Evolutionary conservation across 371 early-diverging fungal genomes (phyloP), one percentile per base, ranked within the genome.

Genomic region (Mucor velutinosus): DNA sequence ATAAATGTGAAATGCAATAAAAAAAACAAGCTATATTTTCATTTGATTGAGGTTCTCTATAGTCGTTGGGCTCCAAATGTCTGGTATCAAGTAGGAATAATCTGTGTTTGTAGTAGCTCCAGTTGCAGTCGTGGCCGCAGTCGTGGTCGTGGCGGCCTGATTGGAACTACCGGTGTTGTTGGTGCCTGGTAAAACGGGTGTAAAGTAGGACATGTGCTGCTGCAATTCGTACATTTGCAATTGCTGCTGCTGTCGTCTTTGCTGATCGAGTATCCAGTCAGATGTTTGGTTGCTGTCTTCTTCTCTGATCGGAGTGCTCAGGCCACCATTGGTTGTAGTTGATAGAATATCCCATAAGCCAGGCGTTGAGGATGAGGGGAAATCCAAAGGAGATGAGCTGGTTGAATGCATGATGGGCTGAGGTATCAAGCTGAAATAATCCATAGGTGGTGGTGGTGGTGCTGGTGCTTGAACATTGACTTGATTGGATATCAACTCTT

Each of bases 361-460:
- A 15, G 69, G 69, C 12, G 69, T 69, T 6, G 64, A 64, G 1
- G 53, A 53, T 6, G 64, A 27, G 1, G 59, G 25, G 14, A 37
- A 49, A 33, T 69, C 53, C n/a, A 58, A 12, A 1, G 55, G 57
- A 27, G 72, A 51, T n/a, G 72, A 72, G 2, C 51, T 43, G 6
- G 67, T 53, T 1, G 63, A 62, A 17, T 41, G 45, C 45, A 65
- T n/a, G 19, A 51, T 29, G 15, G 51, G 53, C 35, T 53, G 65
- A 25, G 71, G 71, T 32, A 56, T 58, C 29, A 72, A 37, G 29
- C 72, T 72, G 21, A 67, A 67, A 19, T 72, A 67, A 5, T 64
- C 67, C 43, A 59, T 53, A 23, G 60, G 60, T 35, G 39, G 62
- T 17, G n/a, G 19, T 29, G 55, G 17, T 32, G 30, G 23, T 33